A percentile compares a stretch with the other conserved stretches of the same genome.
Evolutionary conservation across 2,329 filamentous ascomycete genomes (phyloP).

Genomic region (Hymenoscyphus scutula): DNA sequence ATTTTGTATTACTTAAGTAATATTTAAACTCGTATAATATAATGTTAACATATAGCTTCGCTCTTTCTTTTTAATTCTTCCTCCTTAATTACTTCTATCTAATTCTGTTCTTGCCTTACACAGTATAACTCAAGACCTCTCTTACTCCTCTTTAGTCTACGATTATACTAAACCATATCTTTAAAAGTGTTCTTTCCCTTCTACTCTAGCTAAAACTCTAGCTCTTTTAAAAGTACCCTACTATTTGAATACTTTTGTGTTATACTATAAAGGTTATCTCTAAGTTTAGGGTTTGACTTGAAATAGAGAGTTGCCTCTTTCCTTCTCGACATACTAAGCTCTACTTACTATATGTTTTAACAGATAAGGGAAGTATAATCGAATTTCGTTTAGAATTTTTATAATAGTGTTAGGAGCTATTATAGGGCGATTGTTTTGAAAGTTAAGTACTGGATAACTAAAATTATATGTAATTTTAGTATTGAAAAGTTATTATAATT

Average conservation of each 20-base stretch:
- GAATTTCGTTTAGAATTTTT: conserved; percentile 7
- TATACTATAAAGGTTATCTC: background rate
- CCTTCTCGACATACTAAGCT: background rate
- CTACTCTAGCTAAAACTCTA: background rate
- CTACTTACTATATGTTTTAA: background rate
- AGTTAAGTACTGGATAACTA: background rate
- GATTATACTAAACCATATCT: background rate
- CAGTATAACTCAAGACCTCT: background rate
- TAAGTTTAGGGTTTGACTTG: background rate
- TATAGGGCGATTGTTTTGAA: background rate
- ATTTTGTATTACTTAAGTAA: conserved; percentile 1
- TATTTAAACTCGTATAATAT: background rate
- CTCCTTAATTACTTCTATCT: background rate
- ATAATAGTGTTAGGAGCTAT: background rate
- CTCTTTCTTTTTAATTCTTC: background rate
- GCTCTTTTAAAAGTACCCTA: background rate
- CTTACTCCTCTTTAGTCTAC: background rate
- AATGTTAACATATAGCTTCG: background rate
- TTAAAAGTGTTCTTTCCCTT: background rate
- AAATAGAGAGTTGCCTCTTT: background rate
- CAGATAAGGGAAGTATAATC: background rate
- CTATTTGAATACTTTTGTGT: background rate
- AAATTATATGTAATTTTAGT: background rate
- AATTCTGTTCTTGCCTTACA: conserved; percentile 1
- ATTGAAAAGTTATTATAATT: background rate